A percentile compares a stretch with the other conserved stretches of the same genome.
Evolutionary conservation across 2,329 filamentous ascomycete genomes (phyloP).

Genomic region (Gliomastix tumulicola): DNA sequence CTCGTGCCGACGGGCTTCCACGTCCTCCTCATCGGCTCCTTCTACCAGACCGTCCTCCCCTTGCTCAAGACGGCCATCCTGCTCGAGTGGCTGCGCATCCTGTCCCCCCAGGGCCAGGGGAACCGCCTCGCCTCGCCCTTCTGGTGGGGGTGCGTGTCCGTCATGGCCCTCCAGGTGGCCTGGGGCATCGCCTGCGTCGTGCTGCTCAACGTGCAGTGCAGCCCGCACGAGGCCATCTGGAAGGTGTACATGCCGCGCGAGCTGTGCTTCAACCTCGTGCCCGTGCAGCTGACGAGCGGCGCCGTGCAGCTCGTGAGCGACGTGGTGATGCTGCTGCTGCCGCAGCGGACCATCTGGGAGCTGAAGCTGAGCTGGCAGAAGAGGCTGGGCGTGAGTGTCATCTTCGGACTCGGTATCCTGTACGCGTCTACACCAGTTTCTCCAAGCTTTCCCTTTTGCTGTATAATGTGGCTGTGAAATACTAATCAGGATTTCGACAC

Average conservation of each 20-base stretch:
- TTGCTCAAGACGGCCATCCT: conserved; percentile 32
- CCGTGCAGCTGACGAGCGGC: conserved; percentile 18
- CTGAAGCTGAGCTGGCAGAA: conserved; percentile 19
- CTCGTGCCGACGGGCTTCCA: conserved; percentile 15
- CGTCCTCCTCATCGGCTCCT: conserved; percentile 23
- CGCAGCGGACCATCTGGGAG: conserved; percentile 20
- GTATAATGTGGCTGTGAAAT: background rate
- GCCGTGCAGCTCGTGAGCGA: conserved; percentile 21
- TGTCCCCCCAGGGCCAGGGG: conserved; percentile 18
- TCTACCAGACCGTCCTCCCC: conserved; percentile 26
- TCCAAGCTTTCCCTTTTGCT: background rate
- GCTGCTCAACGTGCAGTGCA: conserved; percentile 24
- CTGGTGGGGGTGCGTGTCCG: conserved; percentile 22
- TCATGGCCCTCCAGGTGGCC: conserved; percentile 20
- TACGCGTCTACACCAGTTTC: too few relatives aligned
- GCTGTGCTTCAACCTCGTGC: conserved; percentile 19
- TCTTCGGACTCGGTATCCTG: conserved; percentile 22
- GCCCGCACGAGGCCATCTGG: conserved; percentile 22
- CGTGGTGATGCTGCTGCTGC: conserved; percentile 17
- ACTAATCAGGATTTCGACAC: background rate
- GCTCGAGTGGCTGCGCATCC: conserved; percentile 31
- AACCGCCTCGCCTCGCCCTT: conserved; percentile 13
- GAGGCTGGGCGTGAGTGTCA: conserved; percentile 19
- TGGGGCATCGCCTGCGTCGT: conserved; percentile 18
- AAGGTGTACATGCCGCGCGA: conserved; percentile 19